Evolutionary conservation across 805 yeast genomes (phyloP), one percentile per base, ranked within the genome.

Genomic region (Kazachstania kunashirensis): DNA sequence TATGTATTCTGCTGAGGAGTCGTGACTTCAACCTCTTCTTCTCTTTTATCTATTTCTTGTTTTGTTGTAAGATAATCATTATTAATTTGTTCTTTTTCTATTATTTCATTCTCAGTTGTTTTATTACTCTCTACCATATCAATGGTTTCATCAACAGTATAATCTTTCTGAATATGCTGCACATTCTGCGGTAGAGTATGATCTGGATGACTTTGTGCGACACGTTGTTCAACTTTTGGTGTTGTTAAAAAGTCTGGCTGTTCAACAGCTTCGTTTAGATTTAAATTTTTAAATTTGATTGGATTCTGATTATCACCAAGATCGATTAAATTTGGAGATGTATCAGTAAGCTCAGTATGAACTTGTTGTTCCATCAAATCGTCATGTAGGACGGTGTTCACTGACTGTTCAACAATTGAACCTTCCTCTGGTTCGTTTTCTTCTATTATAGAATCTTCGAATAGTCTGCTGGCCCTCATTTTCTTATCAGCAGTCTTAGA

Each of bases 251-350:
- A 53, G 39, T 57, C 59, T 5, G 60, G 57, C 34, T 50, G 60
- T 10, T 50, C 54, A n/a, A 30, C 33, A 12, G 35, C 10, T 12
- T n/a, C 12, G 21, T 23, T 18, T 7, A 21, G 17, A 29, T 23
- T 27, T 8, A 13, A 6, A 4, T 23, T 24, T 3, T 20, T 20
- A 24, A 23, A 35, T 21, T 28, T 23, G 6, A 24, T 25, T 4
- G 37, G 42, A 29, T 47, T 43, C n/a, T 24, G 33, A 5, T 36
- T 39, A 28, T 58, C 66, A 31, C 52, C 54, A 3, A 65, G 41
- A 37, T 65, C 62, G 14, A 65, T 62, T 24, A 65, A 41, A 33
- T 63, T 57, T 18, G 70, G 70, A 2, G 64, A 52, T 10, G 31
- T 5, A 2, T 14, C n/a, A 13, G n/a, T 19, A 5, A 29, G 8